A percentile compares a stretch with the other conserved stretches of the same genome.
These are phyloP conservation scores for Macrophomina tecta DNA, from an alignment of 2,329 filamentous ascomycete species.

Conservation along the genomic window DNA sequence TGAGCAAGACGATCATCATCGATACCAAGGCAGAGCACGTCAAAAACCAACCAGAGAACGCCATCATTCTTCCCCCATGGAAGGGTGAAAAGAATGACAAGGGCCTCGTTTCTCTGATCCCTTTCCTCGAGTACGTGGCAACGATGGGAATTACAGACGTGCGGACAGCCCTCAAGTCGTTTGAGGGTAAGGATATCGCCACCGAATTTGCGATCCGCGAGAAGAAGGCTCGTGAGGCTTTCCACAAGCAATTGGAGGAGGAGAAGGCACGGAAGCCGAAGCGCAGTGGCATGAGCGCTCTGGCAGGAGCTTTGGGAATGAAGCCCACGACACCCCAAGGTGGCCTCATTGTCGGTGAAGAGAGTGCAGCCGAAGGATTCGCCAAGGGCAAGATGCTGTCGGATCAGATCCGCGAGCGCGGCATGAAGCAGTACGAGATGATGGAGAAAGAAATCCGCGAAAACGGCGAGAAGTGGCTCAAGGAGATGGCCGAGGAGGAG, in stretches of 20 bases:
- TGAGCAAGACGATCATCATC: conserved; percentile 93
- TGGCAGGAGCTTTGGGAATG: conserved; percentile 77
- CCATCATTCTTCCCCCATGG: conserved; percentile 91
- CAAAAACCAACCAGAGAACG: conserved; percentile 92
- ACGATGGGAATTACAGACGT: conserved; percentile 92
- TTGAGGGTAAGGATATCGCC: conserved; percentile 87
- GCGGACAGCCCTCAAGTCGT: conserved; percentile 83
- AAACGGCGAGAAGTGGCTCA: conserved; percentile 94
- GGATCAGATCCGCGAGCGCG: conserved; percentile 90
- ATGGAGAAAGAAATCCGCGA: conserved; percentile 90
- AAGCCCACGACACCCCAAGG: conserved; percentile 68
- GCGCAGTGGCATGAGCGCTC: conserved; percentile 68
- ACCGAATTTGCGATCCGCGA: conserved; percentile 88
- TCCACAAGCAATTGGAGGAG: conserved; percentile 76
- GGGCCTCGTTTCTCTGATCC: conserved; percentile 86
- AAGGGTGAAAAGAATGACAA: conserved; percentile 81
- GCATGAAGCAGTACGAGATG: conserved; percentile 85
- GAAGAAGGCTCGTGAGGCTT: conserved; percentile 81
- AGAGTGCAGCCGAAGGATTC: conserved; percentile 73
- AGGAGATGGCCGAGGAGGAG: conserved; percentile 86
- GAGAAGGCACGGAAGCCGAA: conserved; percentile 69
- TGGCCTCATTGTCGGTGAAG: conserved; percentile 60
- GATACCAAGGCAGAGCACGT: conserved; percentile 85
- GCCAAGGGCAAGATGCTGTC: conserved; percentile 96
- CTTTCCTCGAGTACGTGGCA: conserved; percentile 96